These are phyloP conservation scores for Pogostemon cablin DNA, from an alignment of 257 asterid genomes.

Conservation along the genomic window DNA sequence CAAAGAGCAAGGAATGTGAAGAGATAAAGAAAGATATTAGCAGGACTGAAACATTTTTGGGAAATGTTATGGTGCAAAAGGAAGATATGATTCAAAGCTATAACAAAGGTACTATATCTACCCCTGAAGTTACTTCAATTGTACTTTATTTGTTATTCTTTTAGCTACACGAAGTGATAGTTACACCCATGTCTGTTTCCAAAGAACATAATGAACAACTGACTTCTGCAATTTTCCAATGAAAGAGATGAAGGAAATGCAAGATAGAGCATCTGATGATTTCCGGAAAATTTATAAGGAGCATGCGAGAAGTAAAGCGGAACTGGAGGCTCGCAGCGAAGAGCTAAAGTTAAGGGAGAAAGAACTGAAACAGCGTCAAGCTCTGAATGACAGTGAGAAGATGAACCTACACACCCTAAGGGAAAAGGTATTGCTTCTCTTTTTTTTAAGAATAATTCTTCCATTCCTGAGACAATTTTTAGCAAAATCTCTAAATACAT, in stretches of 20 bases:
- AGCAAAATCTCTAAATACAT: slow-evolving; percentile 24
- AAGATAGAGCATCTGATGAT: slow-evolving; percentile 49
- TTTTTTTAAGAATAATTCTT: slow-evolving; percentile 16
- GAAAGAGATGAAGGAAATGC: slow-evolving; percentile 72
- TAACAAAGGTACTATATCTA: slow-evolving; percentile 56
- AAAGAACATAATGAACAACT: slow-evolving; percentile 20
- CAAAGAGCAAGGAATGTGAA: slow-evolving; percentile 55
- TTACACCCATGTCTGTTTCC: slow-evolving; percentile 9
- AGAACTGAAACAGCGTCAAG: slow-evolving; percentile 53
- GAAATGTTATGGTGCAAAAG: slow-evolving; percentile 57
- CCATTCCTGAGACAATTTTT: slow-evolving; percentile 6
- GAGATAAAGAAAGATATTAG: slow-evolving; percentile 60
- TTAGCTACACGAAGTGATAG: not conserved
- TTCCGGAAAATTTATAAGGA: slow-evolving; percentile 54
- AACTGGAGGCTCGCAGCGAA: slow-evolving; percentile 57
- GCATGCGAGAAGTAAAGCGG: slow-evolving; percentile 51
- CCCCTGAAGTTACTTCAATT: slow-evolving; percentile 24
- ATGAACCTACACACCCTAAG: slow-evolving; percentile 54
- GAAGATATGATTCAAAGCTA: slow-evolving; percentile 59
- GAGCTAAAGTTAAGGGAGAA: slow-evolving; percentile 57
- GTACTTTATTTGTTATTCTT: slow-evolving; percentile 24
- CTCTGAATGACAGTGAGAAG: slow-evolving; percentile 65
- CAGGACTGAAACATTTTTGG: slow-evolving; percentile 53
- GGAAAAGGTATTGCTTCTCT: slow-evolving; percentile 51
- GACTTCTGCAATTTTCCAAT: slow-evolving; percentile 18